These are phyloP conservation scores for Laetiporus sulphureus DNA, from an alignment of 1,284 basidiomycete genomes.

Conservation along the genomic window DNA sequence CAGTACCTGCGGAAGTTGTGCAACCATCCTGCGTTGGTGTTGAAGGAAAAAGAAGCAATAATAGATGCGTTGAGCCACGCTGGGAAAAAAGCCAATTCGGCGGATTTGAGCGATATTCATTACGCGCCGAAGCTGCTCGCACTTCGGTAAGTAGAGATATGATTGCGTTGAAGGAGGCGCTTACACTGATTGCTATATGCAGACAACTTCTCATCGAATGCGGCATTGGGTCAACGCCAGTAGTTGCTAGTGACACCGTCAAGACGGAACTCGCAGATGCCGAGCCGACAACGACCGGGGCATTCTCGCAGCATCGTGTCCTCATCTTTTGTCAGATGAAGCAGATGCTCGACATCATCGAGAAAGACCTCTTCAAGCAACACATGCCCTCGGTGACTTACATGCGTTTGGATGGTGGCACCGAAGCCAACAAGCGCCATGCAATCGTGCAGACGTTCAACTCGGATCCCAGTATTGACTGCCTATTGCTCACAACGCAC, in stretches of 20 bases:
- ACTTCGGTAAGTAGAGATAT: constrained; percentile 53
- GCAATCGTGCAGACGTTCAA: constrained; percentile 99
- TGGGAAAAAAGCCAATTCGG: constrained; percentile 29
- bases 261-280: constrained; percentile 62
- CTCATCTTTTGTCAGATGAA: constrained; percentile 99
- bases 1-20: constrained; percentile 98
- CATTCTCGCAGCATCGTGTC: constrained; percentile 92
- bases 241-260: constrained; percentile 38
- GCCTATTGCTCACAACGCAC: constrained; percentile 91
- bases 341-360: constrained; percentile 98
- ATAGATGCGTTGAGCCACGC: constrained; percentile 58
- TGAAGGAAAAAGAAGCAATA: constrained; percentile 65
- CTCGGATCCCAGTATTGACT: constrained; percentile 95
- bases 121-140: constrained; percentile 95
- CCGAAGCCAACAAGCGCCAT: constrained; percentile 87
- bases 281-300: constrained; percentile 45
- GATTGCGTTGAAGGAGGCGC: neutral
- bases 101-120: constrained; percentile 69
- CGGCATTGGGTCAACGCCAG: constrained; percentile 73
- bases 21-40: constrained; percentile 91
- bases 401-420: constrained; percentile 94
- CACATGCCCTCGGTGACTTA: constrained; percentile 96
- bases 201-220: constrained; percentile 94
- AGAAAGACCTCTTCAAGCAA: constrained; percentile 85
- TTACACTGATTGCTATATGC: constrained; percentile 7